phyloP scores from a whole-genome alignment of 1,284 basidiomycete genomes.

The Ceratobasidium sp. region DNA sequence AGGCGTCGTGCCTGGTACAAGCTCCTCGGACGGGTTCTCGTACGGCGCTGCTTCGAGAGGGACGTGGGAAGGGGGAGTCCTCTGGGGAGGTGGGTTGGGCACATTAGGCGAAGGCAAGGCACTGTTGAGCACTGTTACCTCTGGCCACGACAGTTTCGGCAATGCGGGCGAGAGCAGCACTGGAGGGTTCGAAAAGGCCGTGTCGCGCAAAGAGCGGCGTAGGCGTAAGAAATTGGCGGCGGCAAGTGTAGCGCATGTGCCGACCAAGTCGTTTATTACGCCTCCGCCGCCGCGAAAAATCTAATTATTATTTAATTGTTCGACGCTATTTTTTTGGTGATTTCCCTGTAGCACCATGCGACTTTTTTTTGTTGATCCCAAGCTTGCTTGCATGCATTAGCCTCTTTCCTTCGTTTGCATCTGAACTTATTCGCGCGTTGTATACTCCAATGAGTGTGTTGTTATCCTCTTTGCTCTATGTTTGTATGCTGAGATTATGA shows the following conservation, averaged over 20 bases:
- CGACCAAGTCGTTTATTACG: slow-evolving; percentile 39
- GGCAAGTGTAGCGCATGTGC: slow-evolving; percentile 28
- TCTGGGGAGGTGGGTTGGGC: slow-evolving; percentile 31
- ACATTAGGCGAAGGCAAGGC: slow-evolving; percentile 21
- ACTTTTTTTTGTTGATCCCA: background rate
- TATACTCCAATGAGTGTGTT: background rate
- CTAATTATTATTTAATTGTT: slow-evolving; percentile 23
- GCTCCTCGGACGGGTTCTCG: slow-evolving; percentile 43
- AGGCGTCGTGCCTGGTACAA: slow-evolving; percentile 3
- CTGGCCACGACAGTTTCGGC: slow-evolving; percentile 26
- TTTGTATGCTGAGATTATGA: background rate
- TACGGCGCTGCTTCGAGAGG: slow-evolving; percentile 39
- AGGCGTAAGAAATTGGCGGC: slow-evolving; percentile 26
- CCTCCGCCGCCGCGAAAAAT: slow-evolving; percentile 29
- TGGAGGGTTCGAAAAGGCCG: slow-evolving; percentile 29
- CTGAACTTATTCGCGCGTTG: background rate
- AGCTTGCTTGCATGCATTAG: slow-evolving; percentile 1
- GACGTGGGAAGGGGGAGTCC: slow-evolving; percentile 21
- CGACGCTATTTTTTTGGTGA: background rate
- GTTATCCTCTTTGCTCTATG: background rate
- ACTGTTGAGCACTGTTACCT: slow-evolving; percentile 10
- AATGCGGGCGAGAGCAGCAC: slow-evolving; percentile 6
- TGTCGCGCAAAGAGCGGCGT: slow-evolving; percentile 39
- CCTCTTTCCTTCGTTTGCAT: background rate
- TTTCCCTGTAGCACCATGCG: slow-evolving; percentile 6